Percentiles rank a stretch among this genome's conserved stretches.
These are phyloP conservation scores for Picea engelmannii DNA, from an alignment of 83 land plant species.

Conservation along the genomic window DNA sequence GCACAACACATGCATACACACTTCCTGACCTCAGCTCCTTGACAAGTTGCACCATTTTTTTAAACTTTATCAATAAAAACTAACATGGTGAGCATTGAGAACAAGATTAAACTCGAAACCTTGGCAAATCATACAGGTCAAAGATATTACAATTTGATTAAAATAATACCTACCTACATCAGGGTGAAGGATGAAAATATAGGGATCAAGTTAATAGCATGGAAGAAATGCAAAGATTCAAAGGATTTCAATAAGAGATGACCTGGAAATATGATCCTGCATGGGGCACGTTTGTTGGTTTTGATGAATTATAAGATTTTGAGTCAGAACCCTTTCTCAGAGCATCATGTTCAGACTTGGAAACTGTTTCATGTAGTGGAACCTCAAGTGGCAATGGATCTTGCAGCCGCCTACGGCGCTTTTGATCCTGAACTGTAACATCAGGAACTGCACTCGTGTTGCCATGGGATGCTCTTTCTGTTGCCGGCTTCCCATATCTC, in stretches of 20 bases:
- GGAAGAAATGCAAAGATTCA: not conserved
- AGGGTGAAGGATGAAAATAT: not conserved
- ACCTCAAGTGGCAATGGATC: constrained; percentile 3
- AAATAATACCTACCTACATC: not conserved
- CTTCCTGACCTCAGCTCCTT: not conserved
- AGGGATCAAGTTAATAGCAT: not conserved
- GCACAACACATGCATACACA: too few species aligned
- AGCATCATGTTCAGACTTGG: not conserved
- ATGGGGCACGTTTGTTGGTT: not conserved
- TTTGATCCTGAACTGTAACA: not conserved
- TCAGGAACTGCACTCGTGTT: not conserved
- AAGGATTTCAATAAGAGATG: constrained; percentile 4
- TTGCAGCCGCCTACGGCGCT: not conserved
- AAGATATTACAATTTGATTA: not conserved
- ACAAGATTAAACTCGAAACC: not conserved
- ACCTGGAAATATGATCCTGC: constrained; percentile 14
- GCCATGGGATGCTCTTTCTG: constrained; percentile 4
- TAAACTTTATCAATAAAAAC: not conserved
- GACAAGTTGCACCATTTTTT: not conserved
- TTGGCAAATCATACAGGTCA: not conserved
- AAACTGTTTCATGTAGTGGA: not conserved
- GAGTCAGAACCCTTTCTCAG: constrained; percentile 3
- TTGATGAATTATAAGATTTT: constrained; percentile 6
- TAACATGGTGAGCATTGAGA: too few species aligned
- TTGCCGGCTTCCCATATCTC: not conserved